Conservation (phyloP, 75 land plant genomes). For the Selaginella moellendorffii region DNA sequence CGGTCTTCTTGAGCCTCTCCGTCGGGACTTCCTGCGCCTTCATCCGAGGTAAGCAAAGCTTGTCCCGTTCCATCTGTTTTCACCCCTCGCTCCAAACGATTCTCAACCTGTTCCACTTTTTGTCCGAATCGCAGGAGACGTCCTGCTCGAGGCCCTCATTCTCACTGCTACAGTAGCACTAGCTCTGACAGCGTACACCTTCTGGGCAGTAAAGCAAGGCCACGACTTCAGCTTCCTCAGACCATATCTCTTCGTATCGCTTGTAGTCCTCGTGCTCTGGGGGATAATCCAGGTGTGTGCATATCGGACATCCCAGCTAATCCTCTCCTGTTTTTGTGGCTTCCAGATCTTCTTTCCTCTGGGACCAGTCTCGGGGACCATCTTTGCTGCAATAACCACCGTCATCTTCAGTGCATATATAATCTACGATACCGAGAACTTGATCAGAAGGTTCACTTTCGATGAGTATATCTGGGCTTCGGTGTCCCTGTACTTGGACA, state of each 20-base stretch:
- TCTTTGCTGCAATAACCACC: background rate
- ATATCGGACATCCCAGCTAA: background rate
- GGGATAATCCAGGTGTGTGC: background rate
- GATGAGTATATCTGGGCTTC: slow-evolving; percentile 7
- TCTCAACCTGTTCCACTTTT: too few relatives aligned
- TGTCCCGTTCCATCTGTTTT: too few relatives aligned
- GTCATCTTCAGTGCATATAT: slow-evolving; percentile 8
- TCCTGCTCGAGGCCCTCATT: slow-evolving; percentile 35
- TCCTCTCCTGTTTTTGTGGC: background rate
- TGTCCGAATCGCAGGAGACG: slow-evolving; percentile 33
- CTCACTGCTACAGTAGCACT: slow-evolving; percentile 34
- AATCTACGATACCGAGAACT: slow-evolving; percentile 2
- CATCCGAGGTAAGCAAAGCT: slow-evolving; percentile 11
- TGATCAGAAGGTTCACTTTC: background rate
- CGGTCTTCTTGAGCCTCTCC: slow-evolving; percentile 10
- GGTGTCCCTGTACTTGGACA: slow-evolving; percentile 1
- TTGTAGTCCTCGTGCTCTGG: slow-evolving; percentile 1
- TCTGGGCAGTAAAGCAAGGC: slow-evolving; percentile 42
- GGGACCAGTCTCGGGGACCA: background rate
- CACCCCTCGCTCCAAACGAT: too few relatives aligned
- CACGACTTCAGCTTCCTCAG: slow-evolving; percentile 50
- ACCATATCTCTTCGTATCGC: slow-evolving; percentile 28
- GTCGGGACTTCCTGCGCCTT: slow-evolving; percentile 12
- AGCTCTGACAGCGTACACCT: slow-evolving; percentile 36
- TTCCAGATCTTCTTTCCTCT: slow-evolving; percentile 3